phyloP scores from a whole-genome alignment of 352 stramenopile genomes.

The Thraustotheca clavata region DNA sequence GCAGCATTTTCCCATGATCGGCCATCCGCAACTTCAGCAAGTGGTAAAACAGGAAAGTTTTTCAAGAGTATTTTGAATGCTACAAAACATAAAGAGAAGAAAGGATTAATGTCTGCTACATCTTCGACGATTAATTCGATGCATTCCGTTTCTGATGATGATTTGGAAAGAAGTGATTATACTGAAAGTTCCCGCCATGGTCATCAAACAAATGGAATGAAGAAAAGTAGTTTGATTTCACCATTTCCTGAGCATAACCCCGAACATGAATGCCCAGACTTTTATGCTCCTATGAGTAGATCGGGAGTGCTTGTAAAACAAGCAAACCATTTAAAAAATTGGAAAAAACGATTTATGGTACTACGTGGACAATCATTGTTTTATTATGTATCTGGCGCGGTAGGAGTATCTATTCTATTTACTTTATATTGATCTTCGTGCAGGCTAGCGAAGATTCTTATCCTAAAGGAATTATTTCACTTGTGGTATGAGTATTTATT shows the following conservation, averaged over 20 bases:
- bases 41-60: slow-evolving; percentile 13
- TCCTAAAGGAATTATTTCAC: slow-evolving; percentile 64
- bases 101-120: neutral
- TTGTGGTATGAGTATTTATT: slow-evolving; percentile 29
- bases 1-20: too few relatives aligned
- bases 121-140: neutral
- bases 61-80: slow-evolving; percentile 12
- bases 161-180: slow-evolving; percentile 14
- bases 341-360: slow-evolving; percentile 85
- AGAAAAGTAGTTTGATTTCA: slow-evolving; percentile 16
- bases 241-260: slow-evolving; percentile 8
- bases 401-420: slow-evolving; percentile 24
- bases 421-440: neutral
- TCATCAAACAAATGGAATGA: neutral
- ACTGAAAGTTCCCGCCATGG: neutral
- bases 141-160: slow-evolving; percentile 12
- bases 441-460: slow-evolving; percentile 82
- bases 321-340: slow-evolving; percentile 83
- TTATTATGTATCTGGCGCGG: slow-evolving; percentile 82
- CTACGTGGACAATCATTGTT: slow-evolving; percentile 81
- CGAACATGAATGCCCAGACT: slow-evolving; percentile 8
- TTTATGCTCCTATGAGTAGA: slow-evolving; percentile 18
- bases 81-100: slow-evolving; percentile 13
- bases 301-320: slow-evolving; percentile 76
- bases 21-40: neutral